These are phyloP conservation scores for Pisolithus tinctorius DNA, from an alignment of 768 basidiomycete species.

Conservation along the genomic window DNA sequence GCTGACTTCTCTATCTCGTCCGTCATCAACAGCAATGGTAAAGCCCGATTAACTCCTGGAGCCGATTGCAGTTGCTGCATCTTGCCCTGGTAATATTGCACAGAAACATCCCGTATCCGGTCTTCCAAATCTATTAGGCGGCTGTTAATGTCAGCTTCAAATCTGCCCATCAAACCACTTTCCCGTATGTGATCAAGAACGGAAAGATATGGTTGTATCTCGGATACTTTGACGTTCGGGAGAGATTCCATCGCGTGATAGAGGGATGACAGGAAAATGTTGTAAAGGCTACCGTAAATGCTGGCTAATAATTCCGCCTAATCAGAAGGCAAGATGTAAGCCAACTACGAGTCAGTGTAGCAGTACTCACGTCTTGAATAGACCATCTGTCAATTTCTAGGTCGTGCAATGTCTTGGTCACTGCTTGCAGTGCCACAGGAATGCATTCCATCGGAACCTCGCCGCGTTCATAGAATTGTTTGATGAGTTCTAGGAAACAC, in stretches of 20 bases:
- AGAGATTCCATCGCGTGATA: slow-evolving; percentile 80
- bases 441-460: slow-evolving; percentile 94
- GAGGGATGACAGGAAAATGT: slow-evolving; percentile 75
- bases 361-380: slow-evolving; percentile 63
- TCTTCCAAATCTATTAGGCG: slow-evolving; percentile 65
- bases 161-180: slow-evolving; percentile 64
- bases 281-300: slow-evolving; percentile 72
- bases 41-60: slow-evolving; percentile 74
- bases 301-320: slow-evolving; percentile 65
- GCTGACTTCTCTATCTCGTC: slow-evolving; percentile 85
- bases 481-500: slow-evolving; percentile 81
- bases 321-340: background rate
- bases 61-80: slow-evolving; percentile 56
- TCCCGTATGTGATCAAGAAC: slow-evolving; percentile 68
- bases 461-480: slow-evolving; percentile 79
- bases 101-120: slow-evolving; percentile 52
- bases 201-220: slow-evolving; percentile 55
- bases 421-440: slow-evolving; percentile 75
- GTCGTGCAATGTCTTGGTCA: slow-evolving; percentile 66
- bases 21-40: slow-evolving; percentile 77
- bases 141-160: slow-evolving; percentile 64
- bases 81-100: slow-evolving; percentile 56
- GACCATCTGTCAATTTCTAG: slow-evolving; percentile 74
- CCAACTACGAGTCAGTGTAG: background rate
- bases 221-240: slow-evolving; percentile 65